phyloP scores from a whole-genome alignment of 257 asterid genomes.

The Datura wrightii region DNA sequence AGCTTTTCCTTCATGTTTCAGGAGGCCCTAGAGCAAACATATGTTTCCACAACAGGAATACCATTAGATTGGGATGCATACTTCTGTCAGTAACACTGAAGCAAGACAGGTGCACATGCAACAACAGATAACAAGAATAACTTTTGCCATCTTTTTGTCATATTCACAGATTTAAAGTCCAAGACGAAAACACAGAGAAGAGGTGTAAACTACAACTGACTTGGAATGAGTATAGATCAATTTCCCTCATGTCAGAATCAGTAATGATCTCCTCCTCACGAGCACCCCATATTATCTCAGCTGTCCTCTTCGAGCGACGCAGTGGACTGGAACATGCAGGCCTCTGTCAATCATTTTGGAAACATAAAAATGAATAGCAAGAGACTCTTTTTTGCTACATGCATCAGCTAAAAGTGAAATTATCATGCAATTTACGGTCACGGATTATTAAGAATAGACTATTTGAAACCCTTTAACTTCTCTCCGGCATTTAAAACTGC shows the following conservation, averaged over 20 bases:
- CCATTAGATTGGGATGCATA: conserved; percentile 24
- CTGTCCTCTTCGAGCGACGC: conserved; percentile 86
- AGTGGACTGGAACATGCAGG: conserved; percentile 68
- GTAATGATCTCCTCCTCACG: conserved; percentile 80
- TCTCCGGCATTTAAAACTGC: neutral
- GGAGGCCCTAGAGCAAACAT: conserved; percentile 65
- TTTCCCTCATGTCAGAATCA: conserved; percentile 81
- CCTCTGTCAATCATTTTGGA: conserved; percentile 33
- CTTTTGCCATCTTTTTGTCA: neutral
- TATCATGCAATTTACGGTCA: neutral
- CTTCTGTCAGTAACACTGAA: neutral
- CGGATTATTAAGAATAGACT: conserved; percentile 4
- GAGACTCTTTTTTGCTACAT: conserved; percentile 19
- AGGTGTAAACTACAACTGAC: conserved; percentile 50
- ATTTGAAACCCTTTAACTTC: conserved; percentile 5
- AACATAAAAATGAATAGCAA: conserved; percentile 29
- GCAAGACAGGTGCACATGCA: conserved; percentile 28
- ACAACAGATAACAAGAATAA: conserved; percentile 14
- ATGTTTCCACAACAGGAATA: neutral
- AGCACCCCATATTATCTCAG: conserved; percentile 89
- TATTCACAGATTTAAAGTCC: conserved; percentile 21
- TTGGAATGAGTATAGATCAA: conserved; percentile 94
- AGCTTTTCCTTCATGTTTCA: conserved; percentile 86
- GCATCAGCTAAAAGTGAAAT: conserved; percentile 11
- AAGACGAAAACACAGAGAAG: neutral